Conservation (phyloP, 345 rosid genomes). For the Excoecaria cochinchinensis region DNA sequence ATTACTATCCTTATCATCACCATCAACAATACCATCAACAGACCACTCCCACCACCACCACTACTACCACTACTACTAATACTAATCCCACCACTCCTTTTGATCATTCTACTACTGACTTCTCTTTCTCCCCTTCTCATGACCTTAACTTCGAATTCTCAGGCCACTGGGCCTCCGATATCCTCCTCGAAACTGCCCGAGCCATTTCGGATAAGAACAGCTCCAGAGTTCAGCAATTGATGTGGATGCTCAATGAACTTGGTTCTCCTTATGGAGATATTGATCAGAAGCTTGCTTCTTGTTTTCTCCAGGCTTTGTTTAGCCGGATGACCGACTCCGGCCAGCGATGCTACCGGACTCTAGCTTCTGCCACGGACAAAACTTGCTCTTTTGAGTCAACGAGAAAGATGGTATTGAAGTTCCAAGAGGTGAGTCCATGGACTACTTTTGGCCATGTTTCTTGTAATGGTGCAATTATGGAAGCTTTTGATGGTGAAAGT, state of each 20-base stretch:
- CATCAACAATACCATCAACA: conserved; percentile 32
- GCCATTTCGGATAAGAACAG: conserved; percentile 64
- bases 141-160: conserved; percentile 66
- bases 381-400: conserved; percentile 79
- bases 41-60: conserved; percentile 36
- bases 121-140: conserved; percentile 47
- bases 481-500: conserved; percentile 78
- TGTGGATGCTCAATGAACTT: conserved; percentile 93
- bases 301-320: conserved; percentile 86
- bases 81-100: conserved; percentile 32
- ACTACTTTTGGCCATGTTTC: conserved; percentile 97
- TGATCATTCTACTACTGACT: conserved; percentile 36
- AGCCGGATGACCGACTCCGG: conserved; percentile 87
- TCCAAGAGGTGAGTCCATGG: conserved; percentile 98
- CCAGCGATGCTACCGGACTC: conserved; percentile 54
- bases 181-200: conserved; percentile 60
- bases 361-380: conserved; percentile 65
- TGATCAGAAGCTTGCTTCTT: conserved; percentile 76
- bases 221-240: conserved; percentile 66
- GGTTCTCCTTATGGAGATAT: conserved; percentile 85
- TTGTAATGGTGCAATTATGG: conserved; percentile 87
- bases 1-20: conserved; percentile 39
- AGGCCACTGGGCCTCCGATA: conserved; percentile 62
- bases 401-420: conserved; percentile 69
- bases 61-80: conserved; percentile 32